phyloP scores from a whole-genome alignment of 2,329 filamentous ascomycete genomes.

The Juglanconis sp. region DNA sequence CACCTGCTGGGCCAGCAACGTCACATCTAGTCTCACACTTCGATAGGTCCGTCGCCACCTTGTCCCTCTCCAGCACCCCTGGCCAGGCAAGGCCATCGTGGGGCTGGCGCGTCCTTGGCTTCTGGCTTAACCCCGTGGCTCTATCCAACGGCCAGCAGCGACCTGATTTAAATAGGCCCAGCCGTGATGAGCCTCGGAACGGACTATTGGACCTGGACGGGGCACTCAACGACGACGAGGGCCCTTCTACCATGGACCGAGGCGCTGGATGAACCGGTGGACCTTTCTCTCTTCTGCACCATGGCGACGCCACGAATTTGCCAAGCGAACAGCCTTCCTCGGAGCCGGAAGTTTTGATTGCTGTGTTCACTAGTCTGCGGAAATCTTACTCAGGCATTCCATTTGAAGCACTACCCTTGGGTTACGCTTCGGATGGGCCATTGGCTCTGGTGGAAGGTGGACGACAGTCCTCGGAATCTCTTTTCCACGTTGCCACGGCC shows the following conservation, averaged over 20 bases:
- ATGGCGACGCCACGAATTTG: too few relatives aligned
- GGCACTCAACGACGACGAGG: not conserved
- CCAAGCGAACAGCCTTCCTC: too few relatives aligned
- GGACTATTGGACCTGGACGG: not conserved
- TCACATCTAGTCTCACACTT: not conserved
- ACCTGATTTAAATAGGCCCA: not conserved
- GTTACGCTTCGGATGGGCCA: not conserved
- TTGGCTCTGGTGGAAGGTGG: not conserved
- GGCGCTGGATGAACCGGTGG: too few relatives aligned
- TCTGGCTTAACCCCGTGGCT: slow-evolving; percentile 1
- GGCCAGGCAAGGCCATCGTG: slow-evolving; percentile 1
- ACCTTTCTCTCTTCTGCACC: too few relatives aligned
- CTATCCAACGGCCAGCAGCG: not conserved
- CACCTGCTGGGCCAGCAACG: not conserved
- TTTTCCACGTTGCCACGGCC: not conserved
- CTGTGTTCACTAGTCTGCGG: too few relatives aligned
- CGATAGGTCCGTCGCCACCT: not conserved
- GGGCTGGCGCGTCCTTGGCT: not conserved
- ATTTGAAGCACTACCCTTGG: not conserved
- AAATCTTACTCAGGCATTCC: too few relatives aligned
- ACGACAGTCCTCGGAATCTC: not conserved
- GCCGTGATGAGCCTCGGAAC: not conserved
- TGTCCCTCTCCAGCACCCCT: not conserved
- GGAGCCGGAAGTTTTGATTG: too few relatives aligned
- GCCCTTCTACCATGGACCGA: not conserved